Evolutionary conservation across 2,329 filamentous ascomycete species (phyloP), one percentile per base, ranked within the genome.

Genomic region (Phyllachora maydis): DNA sequence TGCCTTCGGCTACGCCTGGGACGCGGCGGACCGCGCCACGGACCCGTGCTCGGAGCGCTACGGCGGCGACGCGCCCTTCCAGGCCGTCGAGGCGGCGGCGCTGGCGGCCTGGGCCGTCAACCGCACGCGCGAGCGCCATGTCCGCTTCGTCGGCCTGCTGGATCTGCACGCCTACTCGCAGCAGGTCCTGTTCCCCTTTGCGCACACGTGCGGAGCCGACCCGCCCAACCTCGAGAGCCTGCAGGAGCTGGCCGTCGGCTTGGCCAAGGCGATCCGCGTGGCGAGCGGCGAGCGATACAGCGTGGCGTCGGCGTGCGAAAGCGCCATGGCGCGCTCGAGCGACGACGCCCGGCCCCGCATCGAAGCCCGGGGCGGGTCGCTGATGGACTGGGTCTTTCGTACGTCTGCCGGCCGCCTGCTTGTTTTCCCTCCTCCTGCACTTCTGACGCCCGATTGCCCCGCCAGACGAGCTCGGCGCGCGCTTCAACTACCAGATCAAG

Each of bases 151-250:
- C n/a, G 81, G 74, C 3, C 73, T 90, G 32, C 43, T 95, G 21
- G 88, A 98, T 43, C 58, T 95, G 14, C 88, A 98, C 47, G 85
- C 79, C 2, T 98, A 95, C 46, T 90, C 81, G 1, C 83, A 98
- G 49, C 77, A 93, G 47, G 73, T 98, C 12, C 59, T 95, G 6
- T 93, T 88, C 42, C 88, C 88, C 0, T 95, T 83, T 43, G 72
- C 77, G 4, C 92, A 79, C 48, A 78, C 77, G 8, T 98, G 88
- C 54, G 52, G 56, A 5, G 58, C 64, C 4, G 56, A 70, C 14
- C 85, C 88, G 8, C 83, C 85, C 0, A 82, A 82, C 18, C 54
- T 88, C 10, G 88, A 98, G 48, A 91, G 90, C 36, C 62, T 98
- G 2, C 69, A 92, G 46, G 88, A 98, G 46, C 61, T 95, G 11